Evolutionary conservation across 1,284 basidiomycete genomes (phyloP).

Genomic region (Austropuccinia psidii): DNA sequence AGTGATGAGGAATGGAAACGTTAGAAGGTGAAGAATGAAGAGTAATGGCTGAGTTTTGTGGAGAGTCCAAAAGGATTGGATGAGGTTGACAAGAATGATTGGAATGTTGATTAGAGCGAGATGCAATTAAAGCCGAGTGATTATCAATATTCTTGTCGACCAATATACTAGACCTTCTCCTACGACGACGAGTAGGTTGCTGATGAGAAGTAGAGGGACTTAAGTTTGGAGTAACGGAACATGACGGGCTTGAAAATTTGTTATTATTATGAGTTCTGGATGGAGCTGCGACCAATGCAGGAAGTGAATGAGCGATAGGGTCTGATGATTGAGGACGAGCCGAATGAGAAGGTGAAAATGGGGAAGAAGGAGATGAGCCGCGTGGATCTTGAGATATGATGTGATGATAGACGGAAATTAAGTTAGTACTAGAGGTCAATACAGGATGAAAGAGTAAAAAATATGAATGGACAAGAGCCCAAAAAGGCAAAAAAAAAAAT

Average conservation of each 20-base stretch:
- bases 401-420: neutral
- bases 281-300: neutral
- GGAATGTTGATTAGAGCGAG: too few relatives aligned
- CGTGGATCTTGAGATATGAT: neutral
- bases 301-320: constrained; percentile 10
- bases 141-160: neutral
- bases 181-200: neutral
- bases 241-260: too few relatives aligned
- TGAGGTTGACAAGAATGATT: too few relatives aligned
- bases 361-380: neutral
- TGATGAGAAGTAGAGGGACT: neutral
- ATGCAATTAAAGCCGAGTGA: neutral
- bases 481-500: neutral
- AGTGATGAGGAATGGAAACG: too few relatives aligned
- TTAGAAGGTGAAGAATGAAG: too few relatives aligned
- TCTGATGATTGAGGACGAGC: neutral
- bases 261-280: too few relatives aligned
- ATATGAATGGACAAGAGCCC: neutral
- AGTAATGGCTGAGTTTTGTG: too few relatives aligned
- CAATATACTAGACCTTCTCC: neutral
- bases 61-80: too few relatives aligned
- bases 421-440: neutral
- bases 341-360: neutral
- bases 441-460: neutral
- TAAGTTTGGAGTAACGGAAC: too few relatives aligned